Evolutionary conservation across 768 basidiomycete genomes (phyloP).

Genomic region (Lyophyllum decastes): DNA sequence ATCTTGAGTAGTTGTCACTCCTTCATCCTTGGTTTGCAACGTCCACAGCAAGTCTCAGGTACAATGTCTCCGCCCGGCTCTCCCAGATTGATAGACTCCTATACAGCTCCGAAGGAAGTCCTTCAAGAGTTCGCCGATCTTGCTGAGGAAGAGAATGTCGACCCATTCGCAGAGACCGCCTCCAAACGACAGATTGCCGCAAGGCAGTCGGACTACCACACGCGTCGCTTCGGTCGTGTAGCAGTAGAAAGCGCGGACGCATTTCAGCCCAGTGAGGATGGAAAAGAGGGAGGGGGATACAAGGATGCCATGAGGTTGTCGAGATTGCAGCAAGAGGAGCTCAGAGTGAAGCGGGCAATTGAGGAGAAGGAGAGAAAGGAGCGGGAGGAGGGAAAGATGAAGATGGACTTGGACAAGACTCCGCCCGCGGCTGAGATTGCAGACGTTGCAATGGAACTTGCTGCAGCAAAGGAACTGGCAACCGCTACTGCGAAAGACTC

Average conservation of each 20-base stretch:
- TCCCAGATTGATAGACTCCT: slow-evolving; percentile 84
- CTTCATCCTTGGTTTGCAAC: slow-evolving; percentile 4
- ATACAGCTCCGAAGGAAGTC: slow-evolving; percentile 90
- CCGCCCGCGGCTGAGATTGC: slow-evolving; percentile 82
- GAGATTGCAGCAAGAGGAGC: slow-evolving; percentile 92
- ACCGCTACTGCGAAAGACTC: slow-evolving; percentile 32
- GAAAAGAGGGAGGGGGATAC: slow-evolving; percentile 78
- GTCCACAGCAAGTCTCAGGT: slow-evolving; percentile 28
- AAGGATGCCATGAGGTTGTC: slow-evolving; percentile 94
- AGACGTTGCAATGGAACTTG: slow-evolving; percentile 70
- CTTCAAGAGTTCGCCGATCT: slow-evolving; percentile 92
- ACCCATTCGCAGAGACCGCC: slow-evolving; percentile 92
- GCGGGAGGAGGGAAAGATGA: slow-evolving; percentile 69
- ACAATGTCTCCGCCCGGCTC: slow-evolving; percentile 61
- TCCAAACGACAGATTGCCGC: slow-evolving; percentile 91
- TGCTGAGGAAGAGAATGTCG: slow-evolving; percentile 90
- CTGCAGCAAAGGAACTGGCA: slow-evolving; percentile 50
- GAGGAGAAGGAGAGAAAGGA: slow-evolving; percentile 87
- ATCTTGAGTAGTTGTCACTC: slow-evolving; percentile 17
- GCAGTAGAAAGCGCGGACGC: slow-evolving; percentile 82
- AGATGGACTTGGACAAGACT: slow-evolving; percentile 90
- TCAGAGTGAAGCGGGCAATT: slow-evolving; percentile 76
- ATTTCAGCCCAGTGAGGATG: slow-evolving; percentile 68
- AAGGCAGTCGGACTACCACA: slow-evolving; percentile 94
- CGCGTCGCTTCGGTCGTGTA: slow-evolving; percentile 84